Evolutionary conservation across 2,329 filamentous ascomycete species (phyloP).

Genomic region (Penicillium sp.): DNA sequence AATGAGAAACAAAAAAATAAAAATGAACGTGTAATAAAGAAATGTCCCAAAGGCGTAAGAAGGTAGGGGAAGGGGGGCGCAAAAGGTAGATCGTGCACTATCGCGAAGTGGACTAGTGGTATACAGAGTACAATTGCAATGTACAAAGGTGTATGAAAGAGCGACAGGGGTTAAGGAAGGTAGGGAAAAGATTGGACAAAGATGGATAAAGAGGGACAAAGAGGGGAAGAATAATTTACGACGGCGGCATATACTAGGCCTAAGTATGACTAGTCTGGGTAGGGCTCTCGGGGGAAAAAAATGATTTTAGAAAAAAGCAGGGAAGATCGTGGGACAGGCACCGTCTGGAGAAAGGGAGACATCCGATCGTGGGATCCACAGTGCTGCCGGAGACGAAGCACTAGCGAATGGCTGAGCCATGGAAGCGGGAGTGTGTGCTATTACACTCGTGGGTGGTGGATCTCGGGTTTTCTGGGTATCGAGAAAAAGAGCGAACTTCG

Average conservation of each 20-base stretch:
- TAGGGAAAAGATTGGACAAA: conserved; percentile 1
- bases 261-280: not conserved
- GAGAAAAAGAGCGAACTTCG: conserved; percentile 6
- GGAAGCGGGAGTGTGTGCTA: conserved; percentile 1
- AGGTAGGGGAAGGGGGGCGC: not conserved
- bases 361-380: conserved; percentile 9
- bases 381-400: not conserved
- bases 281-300: not conserved
- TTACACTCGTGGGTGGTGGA: conserved; percentile 2
- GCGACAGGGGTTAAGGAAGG: conserved; percentile 1
- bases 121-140: conserved; percentile 3
- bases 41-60: not conserved
- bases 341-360: conserved; percentile 1
- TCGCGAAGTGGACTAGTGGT: conserved; percentile 10
- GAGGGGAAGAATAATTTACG: not conserved
- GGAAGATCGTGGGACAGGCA: conserved; percentile 1
- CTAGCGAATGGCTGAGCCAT: conserved; percentile 14
- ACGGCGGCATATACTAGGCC: not conserved
- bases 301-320: not conserved
- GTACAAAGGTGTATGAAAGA: not conserved
- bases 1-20: not conserved
- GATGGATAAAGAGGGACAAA: not conserved
- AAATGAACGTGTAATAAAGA: conserved; percentile 4
- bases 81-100: conserved; percentile 12
- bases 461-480: not conserved